Evolutionary conservation across 2,329 filamentous ascomycete genomes (phyloP).

Genomic region (Zasmidium angulare): DNA sequence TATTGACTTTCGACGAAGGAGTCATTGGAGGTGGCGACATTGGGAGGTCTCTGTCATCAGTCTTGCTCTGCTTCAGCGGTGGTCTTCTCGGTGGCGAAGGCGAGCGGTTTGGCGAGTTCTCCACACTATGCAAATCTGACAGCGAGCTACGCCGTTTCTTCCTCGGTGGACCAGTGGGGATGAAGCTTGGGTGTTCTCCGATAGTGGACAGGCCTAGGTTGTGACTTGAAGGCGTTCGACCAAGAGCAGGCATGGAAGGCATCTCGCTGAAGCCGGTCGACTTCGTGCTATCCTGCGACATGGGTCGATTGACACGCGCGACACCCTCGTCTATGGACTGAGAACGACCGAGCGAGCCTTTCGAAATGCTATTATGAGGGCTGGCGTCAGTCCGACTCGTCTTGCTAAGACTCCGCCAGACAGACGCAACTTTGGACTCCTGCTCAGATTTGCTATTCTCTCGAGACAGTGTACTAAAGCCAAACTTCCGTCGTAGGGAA

Average conservation of each 20-base stretch:
- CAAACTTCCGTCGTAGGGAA: constrained; percentile 80
- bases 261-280: constrained; percentile 1
- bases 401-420: constrained; percentile 89
- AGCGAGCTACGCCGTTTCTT: constrained; percentile 90
- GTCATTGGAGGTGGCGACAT: constrained; percentile 38
- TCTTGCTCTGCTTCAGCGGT: constrained; percentile 18
- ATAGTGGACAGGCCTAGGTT: constrained; percentile 49
- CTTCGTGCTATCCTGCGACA: constrained; percentile 55
- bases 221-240: constrained; percentile 23
- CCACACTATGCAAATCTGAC: constrained; percentile 74
- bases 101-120: constrained; percentile 45
- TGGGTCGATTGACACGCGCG: constrained; percentile 50
- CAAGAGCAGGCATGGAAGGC: constrained; percentile 15
- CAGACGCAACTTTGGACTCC: constrained; percentile 69
- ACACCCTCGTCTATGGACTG: constrained; percentile 74
- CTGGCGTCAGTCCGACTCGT: constrained; percentile 61
- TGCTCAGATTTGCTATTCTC: constrained; percentile 75
- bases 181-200: constrained; percentile 48
- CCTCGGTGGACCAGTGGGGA: constrained; percentile 49
- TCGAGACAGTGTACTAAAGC: constrained; percentile 69
- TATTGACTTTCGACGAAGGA: constrained; percentile 38
- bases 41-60: constrained; percentile 33
- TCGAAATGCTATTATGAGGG: constrained; percentile 65
- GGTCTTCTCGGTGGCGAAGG: constrained; percentile 25
- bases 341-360: constrained; percentile 65